Evolutionary conservation across 2,329 filamentous ascomycete genomes (phyloP).

Genomic region (Plenodomus biglobosus): DNA sequence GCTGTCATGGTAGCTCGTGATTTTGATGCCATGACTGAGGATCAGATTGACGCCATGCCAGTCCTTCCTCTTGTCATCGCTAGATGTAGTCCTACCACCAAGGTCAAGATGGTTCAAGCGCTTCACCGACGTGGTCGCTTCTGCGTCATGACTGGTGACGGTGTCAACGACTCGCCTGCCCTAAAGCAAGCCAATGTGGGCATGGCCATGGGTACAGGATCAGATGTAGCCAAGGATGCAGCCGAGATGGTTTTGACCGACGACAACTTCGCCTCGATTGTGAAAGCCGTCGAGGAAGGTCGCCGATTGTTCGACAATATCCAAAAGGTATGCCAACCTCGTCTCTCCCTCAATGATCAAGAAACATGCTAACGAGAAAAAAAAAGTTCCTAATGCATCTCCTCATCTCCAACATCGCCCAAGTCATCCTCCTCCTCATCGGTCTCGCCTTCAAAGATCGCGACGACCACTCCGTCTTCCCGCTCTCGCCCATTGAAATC

Average conservation of each 20-base stretch:
- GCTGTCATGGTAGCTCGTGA: conserved; percentile 49
- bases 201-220: conserved; percentile 47
- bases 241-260: conserved; percentile 47
- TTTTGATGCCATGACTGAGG: conserved; percentile 49
- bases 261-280: conserved; percentile 48
- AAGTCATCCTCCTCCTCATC: conserved; percentile 51
- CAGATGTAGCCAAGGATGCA: conserved; percentile 46
- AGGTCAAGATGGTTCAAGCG: conserved; percentile 52
- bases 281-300: conserved; percentile 46
- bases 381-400: conserved; percentile 50
- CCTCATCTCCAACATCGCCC: conserved; percentile 52
- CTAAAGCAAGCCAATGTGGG: conserved; percentile 47
- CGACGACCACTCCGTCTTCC: conserved; percentile 49
- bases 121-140: conserved; percentile 43
- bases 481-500: conserved; percentile 51
- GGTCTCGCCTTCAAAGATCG: conserved; percentile 51
- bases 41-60: conserved; percentile 47
- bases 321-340: conserved; percentile 33
- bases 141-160: conserved; percentile 49
- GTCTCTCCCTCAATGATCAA: conserved; percentile 1
- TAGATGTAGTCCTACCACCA: conserved; percentile 51
- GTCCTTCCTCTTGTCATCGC: conserved; percentile 50
- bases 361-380: conserved; percentile 1
- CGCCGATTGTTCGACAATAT: conserved; percentile 47
- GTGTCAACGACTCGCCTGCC: conserved; percentile 47